A percentile compares a stretch with the other conserved stretches of the same genome.
These are phyloP conservation scores for Lumnitzera racemosa DNA, from an alignment of 345 rosid species.

Conservation along the genomic window DNA sequence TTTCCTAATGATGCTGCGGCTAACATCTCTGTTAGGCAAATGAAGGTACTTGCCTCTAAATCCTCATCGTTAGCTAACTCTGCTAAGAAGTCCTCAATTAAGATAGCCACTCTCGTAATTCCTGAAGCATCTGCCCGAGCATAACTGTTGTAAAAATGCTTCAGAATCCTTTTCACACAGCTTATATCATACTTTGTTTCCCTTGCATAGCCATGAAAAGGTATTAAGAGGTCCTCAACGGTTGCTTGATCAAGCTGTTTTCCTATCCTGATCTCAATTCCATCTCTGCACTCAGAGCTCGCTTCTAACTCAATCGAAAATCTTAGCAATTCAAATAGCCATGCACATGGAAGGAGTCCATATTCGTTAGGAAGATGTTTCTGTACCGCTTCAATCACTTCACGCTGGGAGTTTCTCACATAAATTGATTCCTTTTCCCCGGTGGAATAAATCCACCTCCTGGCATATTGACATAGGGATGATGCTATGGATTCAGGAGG, in stretches of 20 bases:
- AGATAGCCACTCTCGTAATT: slow-evolving; percentile 41
- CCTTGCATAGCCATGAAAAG: slow-evolving; percentile 37
- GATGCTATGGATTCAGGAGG: slow-evolving; percentile 33
- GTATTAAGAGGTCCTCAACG: slow-evolving; percentile 47
- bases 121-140: slow-evolving; percentile 15
- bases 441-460: slow-evolving; percentile 35
- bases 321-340: slow-evolving; percentile 49
- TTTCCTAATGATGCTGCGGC: slow-evolving; percentile 35
- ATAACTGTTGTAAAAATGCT: slow-evolving; percentile 40
- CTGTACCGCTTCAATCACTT: slow-evolving; percentile 59
- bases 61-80: slow-evolving; percentile 55
- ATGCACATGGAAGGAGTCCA: slow-evolving; percentile 46
- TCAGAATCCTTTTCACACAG: slow-evolving; percentile 50
- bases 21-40: slow-evolving; percentile 44
- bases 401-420: slow-evolving; percentile 33
- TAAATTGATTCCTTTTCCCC: slow-evolving; percentile 19
- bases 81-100: slow-evolving; percentile 56
- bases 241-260: slow-evolving; percentile 63
- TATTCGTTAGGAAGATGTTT: slow-evolving; percentile 46
- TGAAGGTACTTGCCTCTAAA: slow-evolving; percentile 42
- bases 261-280: slow-evolving; percentile 66
- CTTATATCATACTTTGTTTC: slow-evolving; percentile 49
- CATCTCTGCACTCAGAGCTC: slow-evolving; percentile 45
- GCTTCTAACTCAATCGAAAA: slow-evolving; percentile 42
- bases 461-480: slow-evolving; percentile 49